These are phyloP conservation scores for Silene uniflora DNA, from an alignment of 148 eudicot species.

Conservation along the genomic window DNA sequence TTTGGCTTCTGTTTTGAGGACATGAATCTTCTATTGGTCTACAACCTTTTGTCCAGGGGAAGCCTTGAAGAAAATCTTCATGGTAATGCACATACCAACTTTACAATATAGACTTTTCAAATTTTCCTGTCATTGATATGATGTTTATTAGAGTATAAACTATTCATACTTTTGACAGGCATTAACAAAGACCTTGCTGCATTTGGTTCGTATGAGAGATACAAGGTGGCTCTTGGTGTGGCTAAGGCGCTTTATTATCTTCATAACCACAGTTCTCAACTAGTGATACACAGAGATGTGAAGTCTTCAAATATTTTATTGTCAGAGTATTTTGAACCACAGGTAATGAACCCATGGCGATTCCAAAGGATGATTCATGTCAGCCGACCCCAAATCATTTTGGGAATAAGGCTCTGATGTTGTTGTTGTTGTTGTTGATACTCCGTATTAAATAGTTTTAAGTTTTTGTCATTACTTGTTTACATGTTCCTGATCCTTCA, in stretches of 20 bases:
- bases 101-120: conserved; percentile 8
- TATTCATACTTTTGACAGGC: conserved; percentile 32
- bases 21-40: conserved; percentile 65
- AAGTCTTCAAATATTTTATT: conserved; percentile 90
- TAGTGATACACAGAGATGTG: conserved; percentile 90
- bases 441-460: neutral
- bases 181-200: conserved; percentile 37
- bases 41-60: conserved; percentile 81
- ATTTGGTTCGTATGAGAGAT: conserved; percentile 79
- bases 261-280: conserved; percentile 45
- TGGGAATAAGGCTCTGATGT: no score
- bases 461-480: neutral
- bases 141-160: conserved; percentile 1
- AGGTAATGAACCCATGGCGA: no score
- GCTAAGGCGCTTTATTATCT: conserved; percentile 84
- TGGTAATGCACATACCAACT: conserved; percentile 40
- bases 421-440: no score
- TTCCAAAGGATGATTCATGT: no score
- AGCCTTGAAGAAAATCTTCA: conserved; percentile 92
- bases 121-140: neutral
- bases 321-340: conserved; percentile 85
- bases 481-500: conserved; percentile 19
- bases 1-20: conserved; percentile 85
- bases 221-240: conserved; percentile 80
- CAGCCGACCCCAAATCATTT: no score